Base-by-base conservation (phyloP, 129 eudicot species). In the Tanacetum coccineum region DNA sequence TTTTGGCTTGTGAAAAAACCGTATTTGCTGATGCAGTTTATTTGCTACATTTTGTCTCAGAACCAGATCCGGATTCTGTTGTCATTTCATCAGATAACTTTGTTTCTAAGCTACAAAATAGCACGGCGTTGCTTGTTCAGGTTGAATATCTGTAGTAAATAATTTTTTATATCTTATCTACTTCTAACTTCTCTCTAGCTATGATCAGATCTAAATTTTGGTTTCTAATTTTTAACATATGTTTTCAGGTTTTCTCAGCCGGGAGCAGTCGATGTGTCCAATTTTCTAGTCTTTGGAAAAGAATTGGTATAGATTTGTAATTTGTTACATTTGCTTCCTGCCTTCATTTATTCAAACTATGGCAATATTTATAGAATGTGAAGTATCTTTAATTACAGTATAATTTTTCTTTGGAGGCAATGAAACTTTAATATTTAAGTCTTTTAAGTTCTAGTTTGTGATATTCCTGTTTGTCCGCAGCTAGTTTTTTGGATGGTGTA, bases 201-300 rank as follows among this genome's bases (percentile, higher is more conserved):
- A 15, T 62, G n/a, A 62, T 39, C 42, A 25, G 1, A 40, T 62
- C 48, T 26, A 26, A 58, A 26, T 5, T 26, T 58, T 3, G 14
- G 39, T n/a, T 22, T 14, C 13, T 25, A 22, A 25, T 55, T 3
- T 30, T 47, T 36, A 9, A 5, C 18, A 58, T 14, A 13, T 51
- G 22, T 46, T 55, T 74, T 62, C 79, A 91, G 97, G 81, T 93
- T 61, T 84, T 74, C 64, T 93, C 98, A 56, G 15, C 21, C 47
- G 98, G 98, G 71, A 93, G 98, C 84, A 79, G 71, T 56, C 84
- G 72, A 45, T 80, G 92, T 82, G 84, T 80, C 53, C 79, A 86
- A 70, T 88, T 88, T 79, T 61, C 75, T 40, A 53, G 46, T 28
- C 75, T 44, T 13, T 93, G 98, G 98, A 80, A 84, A 71, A 82